Conservation (phyloP, 257 asterid genomes). For the Ehretia macrophylla region DNA sequence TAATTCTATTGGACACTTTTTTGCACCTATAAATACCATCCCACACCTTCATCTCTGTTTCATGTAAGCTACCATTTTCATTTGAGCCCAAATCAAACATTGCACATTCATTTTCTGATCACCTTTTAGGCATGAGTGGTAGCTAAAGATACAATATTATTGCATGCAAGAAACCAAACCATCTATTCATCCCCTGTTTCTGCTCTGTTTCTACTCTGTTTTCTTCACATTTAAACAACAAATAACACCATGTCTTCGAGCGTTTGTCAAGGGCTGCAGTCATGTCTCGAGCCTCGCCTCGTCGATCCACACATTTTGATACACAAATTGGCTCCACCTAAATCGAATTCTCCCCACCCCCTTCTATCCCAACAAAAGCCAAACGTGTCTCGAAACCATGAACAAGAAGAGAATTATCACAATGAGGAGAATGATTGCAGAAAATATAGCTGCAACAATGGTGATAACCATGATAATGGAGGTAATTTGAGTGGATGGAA, state of each 20-base stretch:
- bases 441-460: not conserved
- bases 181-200: conserved; percentile 9
- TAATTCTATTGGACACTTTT: not conserved
- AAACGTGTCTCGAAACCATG: conserved; percentile 1
- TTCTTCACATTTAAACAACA: conserved; percentile 1
- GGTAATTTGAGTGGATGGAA: conserved; percentile 22
- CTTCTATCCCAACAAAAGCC: conserved; percentile 23
- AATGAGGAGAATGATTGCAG: not conserved
- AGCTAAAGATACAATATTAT: not conserved
- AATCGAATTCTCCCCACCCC: conserved; percentile 20
- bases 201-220: conserved; percentile 24
- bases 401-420: conserved; percentile 7
- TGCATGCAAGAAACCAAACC: not conserved
- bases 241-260: conserved; percentile 36
- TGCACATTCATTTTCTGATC: not conserved
- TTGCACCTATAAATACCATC: conserved; percentile 4
- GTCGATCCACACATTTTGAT: conserved; percentile 24
- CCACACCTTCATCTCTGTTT: not conserved
- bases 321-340: conserved; percentile 38
- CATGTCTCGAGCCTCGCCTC: conserved; percentile 37
- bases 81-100: not conserved
- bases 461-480: not conserved
- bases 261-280: conserved; percentile 31
- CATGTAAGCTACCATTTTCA: not conserved
- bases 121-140: no score